Conservation (phyloP, 179 eudicot genomes). For the Actinidia arguta region DNA sequence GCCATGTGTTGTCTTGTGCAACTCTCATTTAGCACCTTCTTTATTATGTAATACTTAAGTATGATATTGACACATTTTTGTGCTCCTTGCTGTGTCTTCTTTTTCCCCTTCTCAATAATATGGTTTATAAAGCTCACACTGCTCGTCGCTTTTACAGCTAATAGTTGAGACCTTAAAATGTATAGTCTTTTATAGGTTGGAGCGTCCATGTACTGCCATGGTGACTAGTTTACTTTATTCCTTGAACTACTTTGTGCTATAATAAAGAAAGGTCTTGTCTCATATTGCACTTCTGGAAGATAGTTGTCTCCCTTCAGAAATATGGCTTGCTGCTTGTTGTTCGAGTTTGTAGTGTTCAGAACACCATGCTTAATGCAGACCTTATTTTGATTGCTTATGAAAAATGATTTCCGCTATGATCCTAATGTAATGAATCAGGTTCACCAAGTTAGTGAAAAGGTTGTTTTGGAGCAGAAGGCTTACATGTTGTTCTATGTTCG, state of each 20-base stretch:
- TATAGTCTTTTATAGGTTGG: background rate
- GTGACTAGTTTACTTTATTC: background rate
- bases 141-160: background rate
- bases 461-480: conserved; percentile 91
- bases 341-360: background rate
- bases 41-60: too few species aligned
- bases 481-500: conserved; percentile 93
- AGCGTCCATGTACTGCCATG: background rate
- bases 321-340: background rate
- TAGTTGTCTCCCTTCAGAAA: background rate
- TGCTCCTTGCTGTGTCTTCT: too few species aligned
- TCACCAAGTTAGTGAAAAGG: conserved; percentile 74
- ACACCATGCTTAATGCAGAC: background rate
- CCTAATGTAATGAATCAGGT: conserved; percentile 53
- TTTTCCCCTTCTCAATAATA: background rate
- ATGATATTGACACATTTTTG: too few species aligned
- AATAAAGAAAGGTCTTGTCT: background rate
- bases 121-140: background rate
- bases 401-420: background rate
- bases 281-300: background rate
- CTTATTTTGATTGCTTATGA: background rate
- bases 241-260: background rate
- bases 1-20: too few species aligned
- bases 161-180: background rate
- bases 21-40: too few species aligned